These are phyloP conservation scores for Fennellomyces sp. DNA, from an alignment of 371 early-diverging fungal genomes.

Conservation along the genomic window DNA sequence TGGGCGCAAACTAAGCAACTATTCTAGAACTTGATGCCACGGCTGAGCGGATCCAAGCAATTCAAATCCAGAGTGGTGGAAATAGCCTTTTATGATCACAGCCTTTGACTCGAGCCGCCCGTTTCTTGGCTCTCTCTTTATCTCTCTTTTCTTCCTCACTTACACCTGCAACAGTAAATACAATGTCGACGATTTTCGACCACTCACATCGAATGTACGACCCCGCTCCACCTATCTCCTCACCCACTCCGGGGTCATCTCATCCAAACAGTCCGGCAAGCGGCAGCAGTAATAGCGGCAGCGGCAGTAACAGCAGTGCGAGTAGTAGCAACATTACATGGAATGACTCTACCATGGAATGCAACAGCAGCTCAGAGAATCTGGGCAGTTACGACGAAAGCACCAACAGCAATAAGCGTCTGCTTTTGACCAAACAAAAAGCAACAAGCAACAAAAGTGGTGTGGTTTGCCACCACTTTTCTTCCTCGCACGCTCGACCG, in stretches of 20 bases:
- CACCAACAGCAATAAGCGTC: slow-evolving; percentile 1
- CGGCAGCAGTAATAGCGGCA: no score
- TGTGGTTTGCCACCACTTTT: neutral
- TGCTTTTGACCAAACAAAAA: neutral
- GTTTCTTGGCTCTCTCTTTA: no score
- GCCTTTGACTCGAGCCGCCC: no score
- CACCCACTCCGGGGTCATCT: neutral
- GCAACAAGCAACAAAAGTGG: neutral
- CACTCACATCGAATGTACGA: neutral
- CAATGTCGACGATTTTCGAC: slow-evolving; percentile 1
- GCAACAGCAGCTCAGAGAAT: neutral
- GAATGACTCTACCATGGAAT: neutral
- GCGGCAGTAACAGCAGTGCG: neutral
- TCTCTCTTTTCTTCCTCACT: no score
- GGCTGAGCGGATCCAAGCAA: no score
- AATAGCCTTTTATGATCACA: no score
- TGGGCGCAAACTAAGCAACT: no score
- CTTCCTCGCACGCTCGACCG: neutral
- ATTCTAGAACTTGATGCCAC: no score
- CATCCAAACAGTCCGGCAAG: neutral
- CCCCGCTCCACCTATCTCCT: neutral
- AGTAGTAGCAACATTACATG: neutral
- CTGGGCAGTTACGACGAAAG: neutral
- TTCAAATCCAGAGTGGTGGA: no score
- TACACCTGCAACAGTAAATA: neutral